Conservation (phyloP, 495 filamentous ascomycete species). For the Bryoglossum gracile region DNA sequence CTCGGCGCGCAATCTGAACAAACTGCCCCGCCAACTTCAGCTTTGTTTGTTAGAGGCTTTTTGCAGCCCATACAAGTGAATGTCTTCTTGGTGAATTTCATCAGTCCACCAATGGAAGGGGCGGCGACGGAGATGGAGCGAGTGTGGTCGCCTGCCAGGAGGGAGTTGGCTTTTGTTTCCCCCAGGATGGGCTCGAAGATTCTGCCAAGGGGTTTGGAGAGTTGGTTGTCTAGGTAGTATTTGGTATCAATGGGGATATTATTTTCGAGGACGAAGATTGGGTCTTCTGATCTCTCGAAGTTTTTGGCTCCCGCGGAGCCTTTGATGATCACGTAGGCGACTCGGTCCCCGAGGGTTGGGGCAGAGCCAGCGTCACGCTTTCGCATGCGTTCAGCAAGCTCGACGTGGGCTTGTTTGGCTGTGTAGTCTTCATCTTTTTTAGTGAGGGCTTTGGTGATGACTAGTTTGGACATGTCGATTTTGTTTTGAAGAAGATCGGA, state of each 20-base stretch:
- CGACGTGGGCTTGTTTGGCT: slow-evolving; percentile 89
- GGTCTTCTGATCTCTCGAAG: slow-evolving; percentile 93
- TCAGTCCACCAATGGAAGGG: slow-evolving; percentile 82
- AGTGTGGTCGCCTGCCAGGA: slow-evolving; percentile 86
- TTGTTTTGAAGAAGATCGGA: slow-evolving; percentile 95
- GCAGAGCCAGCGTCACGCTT: slow-evolving; percentile 94
- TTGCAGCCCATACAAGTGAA: slow-evolving; percentile 99
- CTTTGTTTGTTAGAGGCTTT: slow-evolving; percentile 75
- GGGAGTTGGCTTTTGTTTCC: slow-evolving; percentile 75
- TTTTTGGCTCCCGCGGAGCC: slow-evolving; percentile 81
- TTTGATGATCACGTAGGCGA: slow-evolving; percentile 97
- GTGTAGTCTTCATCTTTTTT: slow-evolving; percentile 68
- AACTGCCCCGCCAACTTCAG: slow-evolving; percentile 78
- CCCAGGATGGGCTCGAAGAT: slow-evolving; percentile 98
- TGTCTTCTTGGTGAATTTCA: slow-evolving; percentile 97
- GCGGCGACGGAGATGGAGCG: slow-evolving; percentile 85
- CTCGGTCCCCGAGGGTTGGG: slow-evolving; percentile 89
- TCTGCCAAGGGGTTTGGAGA: slow-evolving; percentile 83
- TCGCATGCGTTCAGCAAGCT: slow-evolving; percentile 89
- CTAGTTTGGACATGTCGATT: slow-evolving; percentile 96
- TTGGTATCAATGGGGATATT: slow-evolving; percentile 97
- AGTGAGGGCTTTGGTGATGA: slow-evolving; percentile 95
- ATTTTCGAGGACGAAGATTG: slow-evolving; percentile 93
- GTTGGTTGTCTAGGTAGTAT: slow-evolving; percentile 98
- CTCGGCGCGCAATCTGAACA: slow-evolving; percentile 78